Evolutionary conservation across 805 yeast species (phyloP).

Genomic region (Kurtzmaniella fragi): DNA sequence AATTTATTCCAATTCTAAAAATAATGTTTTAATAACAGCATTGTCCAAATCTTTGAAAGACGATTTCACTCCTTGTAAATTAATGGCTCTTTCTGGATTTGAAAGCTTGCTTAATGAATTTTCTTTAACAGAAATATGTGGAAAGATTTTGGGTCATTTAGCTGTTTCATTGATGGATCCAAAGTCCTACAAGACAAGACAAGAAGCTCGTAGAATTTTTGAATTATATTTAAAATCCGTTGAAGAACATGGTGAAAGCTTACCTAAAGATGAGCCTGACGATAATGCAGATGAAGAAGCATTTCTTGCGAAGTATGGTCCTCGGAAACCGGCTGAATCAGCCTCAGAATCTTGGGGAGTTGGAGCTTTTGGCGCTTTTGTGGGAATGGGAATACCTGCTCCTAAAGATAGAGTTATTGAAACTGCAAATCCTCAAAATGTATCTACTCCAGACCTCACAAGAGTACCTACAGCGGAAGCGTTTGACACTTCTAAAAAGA

Average conservation of each 20-base stretch:
- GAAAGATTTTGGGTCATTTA: slow-evolving; percentile 75
- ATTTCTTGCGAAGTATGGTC: slow-evolving; percentile 26
- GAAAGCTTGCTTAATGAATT: slow-evolving; percentile 60
- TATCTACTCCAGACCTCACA: slow-evolving; percentile 33
- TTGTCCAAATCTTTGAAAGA: slow-evolving; percentile 80
- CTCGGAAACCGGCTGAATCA: slow-evolving; percentile 5
- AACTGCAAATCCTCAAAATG: neutral
- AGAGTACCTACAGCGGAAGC: slow-evolving; percentile 21
- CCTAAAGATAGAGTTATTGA: too few species aligned
- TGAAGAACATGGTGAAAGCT: slow-evolving; percentile 30
- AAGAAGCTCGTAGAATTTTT: slow-evolving; percentile 66
- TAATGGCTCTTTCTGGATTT: slow-evolving; percentile 74
- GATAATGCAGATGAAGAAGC: slow-evolving; percentile 36
- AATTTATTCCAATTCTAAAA: slow-evolving; percentile 51
- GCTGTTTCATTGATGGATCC: slow-evolving; percentile 80
- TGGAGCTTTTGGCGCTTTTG: too few species aligned
- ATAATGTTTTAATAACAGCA: slow-evolving; percentile 82
- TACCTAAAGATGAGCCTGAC: slow-evolving; percentile 31
- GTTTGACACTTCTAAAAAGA: slow-evolving; percentile 4
- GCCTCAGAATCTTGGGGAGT: slow-evolving; percentile 1
- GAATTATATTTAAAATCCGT: slow-evolving; percentile 46
- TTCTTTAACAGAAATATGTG: slow-evolving; percentile 69
- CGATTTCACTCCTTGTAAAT: slow-evolving; percentile 65
- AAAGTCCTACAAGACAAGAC: slow-evolving; percentile 58
- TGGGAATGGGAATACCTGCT: too few species aligned